These are phyloP conservation scores for Saccharomyces mikatae DNA, from an alignment of 805 yeast genomes.

Conservation along the genomic window DNA sequence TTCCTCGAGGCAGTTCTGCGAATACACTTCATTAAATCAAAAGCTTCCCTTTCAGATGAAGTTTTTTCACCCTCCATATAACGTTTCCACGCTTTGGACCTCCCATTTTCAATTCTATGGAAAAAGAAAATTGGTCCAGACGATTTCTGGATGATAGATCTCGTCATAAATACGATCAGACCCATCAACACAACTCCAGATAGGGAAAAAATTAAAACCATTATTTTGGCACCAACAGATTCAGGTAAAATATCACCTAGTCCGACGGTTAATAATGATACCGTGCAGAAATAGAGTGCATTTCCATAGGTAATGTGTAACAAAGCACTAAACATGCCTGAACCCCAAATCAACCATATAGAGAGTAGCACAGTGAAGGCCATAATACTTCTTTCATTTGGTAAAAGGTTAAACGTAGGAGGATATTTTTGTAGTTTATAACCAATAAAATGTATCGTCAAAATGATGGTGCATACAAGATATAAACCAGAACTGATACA, in stretches of 20 bases:
- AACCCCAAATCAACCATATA: conserved; percentile 66
- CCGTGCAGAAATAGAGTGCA: conserved; percentile 65
- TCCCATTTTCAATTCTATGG: conserved; percentile 49
- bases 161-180: conserved; percentile 59
- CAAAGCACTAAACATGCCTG: conserved; percentile 45
- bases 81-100: conserved; percentile 30
- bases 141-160: conserved; percentile 54
- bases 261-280: conserved; percentile 72
- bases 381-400: conserved; percentile 67
- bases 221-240: conserved; percentile 45
- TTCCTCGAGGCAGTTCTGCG: conserved; percentile 34
- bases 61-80: conserved; percentile 9
- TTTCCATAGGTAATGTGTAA: conserved; percentile 48
- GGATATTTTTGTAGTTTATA: conserved; percentile 52
- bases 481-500: conserved; percentile 57
- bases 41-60: conserved; percentile 41
- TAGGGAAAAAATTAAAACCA: conserved; percentile 55
- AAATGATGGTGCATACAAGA: conserved; percentile 44
- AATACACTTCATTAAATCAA: conserved; percentile 47
- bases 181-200: conserved; percentile 70
- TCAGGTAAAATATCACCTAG: conserved; percentile 64
- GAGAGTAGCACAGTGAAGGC: conserved; percentile 56
- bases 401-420: conserved; percentile 57
- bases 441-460: conserved; percentile 56
- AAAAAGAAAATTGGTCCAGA: conserved; percentile 58